Conservation (phyloP, 805 yeast species). For the Pichia heedii region DNA sequence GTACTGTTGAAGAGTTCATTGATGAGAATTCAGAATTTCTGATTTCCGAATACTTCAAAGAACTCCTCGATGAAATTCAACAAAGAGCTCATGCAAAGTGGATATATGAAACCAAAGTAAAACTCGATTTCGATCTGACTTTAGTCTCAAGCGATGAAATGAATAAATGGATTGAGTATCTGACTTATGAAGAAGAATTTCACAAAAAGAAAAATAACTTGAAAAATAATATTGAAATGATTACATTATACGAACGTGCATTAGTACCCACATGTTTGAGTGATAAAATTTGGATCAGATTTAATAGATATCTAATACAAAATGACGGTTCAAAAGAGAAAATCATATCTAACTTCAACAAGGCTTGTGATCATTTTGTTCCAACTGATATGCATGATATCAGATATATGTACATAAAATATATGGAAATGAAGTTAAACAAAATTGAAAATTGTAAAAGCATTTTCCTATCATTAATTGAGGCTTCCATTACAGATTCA, state of each 20-base stretch:
- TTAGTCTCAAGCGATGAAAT: conserved; percentile 36
- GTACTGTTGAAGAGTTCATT: background rate
- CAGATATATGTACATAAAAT: conserved; percentile 25
- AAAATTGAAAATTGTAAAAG: conserved; percentile 15
- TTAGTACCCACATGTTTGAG: conserved; percentile 57
- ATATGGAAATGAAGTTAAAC: conserved; percentile 13
- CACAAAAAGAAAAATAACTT: background rate
- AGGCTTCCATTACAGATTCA: conserved; percentile 4
- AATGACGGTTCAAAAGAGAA: conserved; percentile 24
- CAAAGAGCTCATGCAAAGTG: conserved; percentile 50
- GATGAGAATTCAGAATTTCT: conserved; percentile 15
- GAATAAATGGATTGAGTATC: conserved; percentile 53
- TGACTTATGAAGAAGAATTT: conserved; percentile 37
- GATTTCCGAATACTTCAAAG: conserved; percentile 36
- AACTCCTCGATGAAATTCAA: conserved; percentile 39
- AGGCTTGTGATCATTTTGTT: conserved; percentile 38
- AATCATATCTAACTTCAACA: conserved; percentile 34
- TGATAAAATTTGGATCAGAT: conserved; percentile 61
- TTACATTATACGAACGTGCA: conserved; percentile 60
- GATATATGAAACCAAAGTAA: conserved; percentile 60
- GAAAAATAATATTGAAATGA: conserved; percentile 24
- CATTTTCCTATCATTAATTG: conserved; percentile 15
- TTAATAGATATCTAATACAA: conserved; percentile 42
- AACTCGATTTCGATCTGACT: conserved; percentile 46
- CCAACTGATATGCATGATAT: conserved; percentile 19